These are phyloP conservation scores for Saccharomycodes ludwigii DNA, from an alignment of 805 yeast genomes.

Conservation along the genomic window DNA sequence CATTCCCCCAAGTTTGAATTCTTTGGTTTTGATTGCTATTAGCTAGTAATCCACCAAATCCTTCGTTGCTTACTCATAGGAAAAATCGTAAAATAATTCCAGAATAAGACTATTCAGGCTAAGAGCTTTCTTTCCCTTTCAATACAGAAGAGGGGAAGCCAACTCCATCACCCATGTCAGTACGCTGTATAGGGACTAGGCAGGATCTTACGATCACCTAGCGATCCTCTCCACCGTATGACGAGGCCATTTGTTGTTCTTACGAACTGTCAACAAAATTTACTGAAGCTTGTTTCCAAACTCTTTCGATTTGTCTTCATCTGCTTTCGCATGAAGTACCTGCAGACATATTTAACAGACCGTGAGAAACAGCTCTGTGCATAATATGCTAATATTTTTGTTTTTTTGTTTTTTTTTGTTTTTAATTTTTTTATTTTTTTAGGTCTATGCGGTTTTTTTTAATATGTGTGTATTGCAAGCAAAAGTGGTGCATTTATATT, in stretches of 20 bases:
- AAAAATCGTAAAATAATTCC: conserved; percentile 18
- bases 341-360: conserved; percentile 5
- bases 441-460: no score
- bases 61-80: conserved; percentile 23
- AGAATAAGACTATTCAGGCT: conserved; percentile 24
- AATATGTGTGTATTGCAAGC: no score
- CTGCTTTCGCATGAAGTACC: conserved; percentile 22
- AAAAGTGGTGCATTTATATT: no score
- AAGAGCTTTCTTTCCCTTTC: no score
- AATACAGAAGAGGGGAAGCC: not conserved
- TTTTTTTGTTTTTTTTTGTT: no score
- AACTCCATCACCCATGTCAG: conserved; percentile 17
- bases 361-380: no score
- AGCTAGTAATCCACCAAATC: conserved; percentile 25
- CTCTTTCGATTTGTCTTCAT: conserved; percentile 20
- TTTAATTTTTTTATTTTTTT: no score
- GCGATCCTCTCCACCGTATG: conserved; percentile 23
- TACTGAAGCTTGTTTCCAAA: conserved; percentile 19
- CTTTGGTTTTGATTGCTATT: conserved; percentile 18
- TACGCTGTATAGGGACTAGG: conserved; percentile 21
- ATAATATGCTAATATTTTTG: no score
- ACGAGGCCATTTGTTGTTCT: conserved; percentile 20
- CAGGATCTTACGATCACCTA: conserved; percentile 21
- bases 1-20: conserved; percentile 20
- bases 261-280: conserved; percentile 14